phyloP scores from a whole-genome alignment of 495 filamentous ascomycete genomes.

The Talaromyces ruber region DNA sequence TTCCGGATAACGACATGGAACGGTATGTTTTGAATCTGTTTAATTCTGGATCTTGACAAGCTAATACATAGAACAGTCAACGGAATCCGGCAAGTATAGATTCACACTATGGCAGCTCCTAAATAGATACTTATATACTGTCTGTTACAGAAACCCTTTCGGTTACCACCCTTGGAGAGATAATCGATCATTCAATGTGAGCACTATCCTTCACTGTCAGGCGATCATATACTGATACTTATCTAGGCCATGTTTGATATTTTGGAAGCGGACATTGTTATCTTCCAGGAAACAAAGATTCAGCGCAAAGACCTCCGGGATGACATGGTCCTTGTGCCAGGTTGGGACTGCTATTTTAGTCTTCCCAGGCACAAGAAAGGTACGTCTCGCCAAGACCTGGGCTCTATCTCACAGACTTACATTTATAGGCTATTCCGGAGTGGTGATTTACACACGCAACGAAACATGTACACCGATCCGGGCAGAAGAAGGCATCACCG shows the following conservation, averaged over 20 bases:
- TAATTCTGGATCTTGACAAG: constrained; percentile 7
- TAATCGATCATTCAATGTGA: constrained; percentile 71
- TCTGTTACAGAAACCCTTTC: constrained; percentile 69
- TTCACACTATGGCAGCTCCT: not conserved
- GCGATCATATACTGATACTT: not conserved
- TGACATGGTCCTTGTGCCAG: constrained; percentile 92
- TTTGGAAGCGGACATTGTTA: constrained; percentile 85
- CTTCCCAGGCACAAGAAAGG: constrained; percentile 91
- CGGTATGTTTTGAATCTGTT: constrained; percentile 37
- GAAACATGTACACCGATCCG: constrained; percentile 78
- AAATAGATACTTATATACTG: not conserved
- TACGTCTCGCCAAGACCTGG: constrained; percentile 17
- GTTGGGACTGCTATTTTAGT: constrained; percentile 96
- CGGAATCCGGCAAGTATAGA: constrained; percentile 65
- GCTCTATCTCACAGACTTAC: not conserved
- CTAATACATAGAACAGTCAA: constrained; percentile 55
- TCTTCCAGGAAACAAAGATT: constrained; percentile 96
- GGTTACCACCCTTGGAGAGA: constrained; percentile 91
- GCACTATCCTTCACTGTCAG: constrained; percentile 6
- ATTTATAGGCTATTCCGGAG: constrained; percentile 79
- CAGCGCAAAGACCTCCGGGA: constrained; percentile 88
- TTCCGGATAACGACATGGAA: constrained; percentile 90
- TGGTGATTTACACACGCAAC: constrained; percentile 92
- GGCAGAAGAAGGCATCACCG: constrained; percentile 89
- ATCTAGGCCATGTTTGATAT: constrained; percentile 86